Evolutionary conservation across 2,329 filamentous ascomycete genomes (phyloP).

Genomic region (Pleoardoris graminearum): DNA sequence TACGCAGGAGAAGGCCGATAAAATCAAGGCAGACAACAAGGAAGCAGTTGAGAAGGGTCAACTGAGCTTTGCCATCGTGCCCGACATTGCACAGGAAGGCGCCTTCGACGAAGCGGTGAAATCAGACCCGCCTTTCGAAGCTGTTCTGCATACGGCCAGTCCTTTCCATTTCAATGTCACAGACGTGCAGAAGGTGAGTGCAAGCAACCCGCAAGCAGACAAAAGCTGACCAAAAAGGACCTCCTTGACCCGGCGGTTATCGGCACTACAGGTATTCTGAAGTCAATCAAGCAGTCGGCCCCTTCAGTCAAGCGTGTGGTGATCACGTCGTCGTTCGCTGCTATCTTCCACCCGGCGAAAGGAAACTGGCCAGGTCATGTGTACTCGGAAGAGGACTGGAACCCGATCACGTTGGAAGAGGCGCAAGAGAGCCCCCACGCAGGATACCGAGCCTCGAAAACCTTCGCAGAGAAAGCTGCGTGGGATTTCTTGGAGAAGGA

Average conservation of each 20-base stretch:
- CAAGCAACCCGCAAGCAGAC: neutral
- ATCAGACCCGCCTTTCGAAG: constrained; percentile 68
- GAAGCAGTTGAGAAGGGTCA: constrained; percentile 56
- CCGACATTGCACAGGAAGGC: constrained; percentile 69
- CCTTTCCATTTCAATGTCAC: constrained; percentile 77
- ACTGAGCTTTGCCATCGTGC: constrained; percentile 68
- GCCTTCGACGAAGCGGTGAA: constrained; percentile 68
- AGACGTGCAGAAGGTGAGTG: constrained; percentile 63
- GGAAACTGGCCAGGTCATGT: constrained; percentile 53
- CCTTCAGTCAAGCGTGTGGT: constrained; percentile 73
- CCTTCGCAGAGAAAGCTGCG: constrained; percentile 61
- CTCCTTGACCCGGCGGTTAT: constrained; percentile 65
- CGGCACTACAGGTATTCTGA: constrained; percentile 65
- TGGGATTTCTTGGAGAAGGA: constrained; percentile 58
- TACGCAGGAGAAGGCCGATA: constrained; percentile 63
- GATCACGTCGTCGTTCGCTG: constrained; percentile 71
- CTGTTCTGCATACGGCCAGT: constrained; percentile 56
- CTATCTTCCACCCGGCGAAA: constrained; percentile 62
- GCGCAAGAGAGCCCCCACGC: constrained; percentile 48
- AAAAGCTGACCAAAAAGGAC: constrained; percentile 36
- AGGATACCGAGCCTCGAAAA: constrained; percentile 62
- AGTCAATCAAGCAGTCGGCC: constrained; percentile 62
- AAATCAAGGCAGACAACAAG: constrained; percentile 60
- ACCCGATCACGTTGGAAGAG: constrained; percentile 58
- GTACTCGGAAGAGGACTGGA: constrained; percentile 62